Base-by-base conservation (phyloP, 2,329 filamentous ascomycete genomes). In the Calonectria hawksworthii region DNA sequence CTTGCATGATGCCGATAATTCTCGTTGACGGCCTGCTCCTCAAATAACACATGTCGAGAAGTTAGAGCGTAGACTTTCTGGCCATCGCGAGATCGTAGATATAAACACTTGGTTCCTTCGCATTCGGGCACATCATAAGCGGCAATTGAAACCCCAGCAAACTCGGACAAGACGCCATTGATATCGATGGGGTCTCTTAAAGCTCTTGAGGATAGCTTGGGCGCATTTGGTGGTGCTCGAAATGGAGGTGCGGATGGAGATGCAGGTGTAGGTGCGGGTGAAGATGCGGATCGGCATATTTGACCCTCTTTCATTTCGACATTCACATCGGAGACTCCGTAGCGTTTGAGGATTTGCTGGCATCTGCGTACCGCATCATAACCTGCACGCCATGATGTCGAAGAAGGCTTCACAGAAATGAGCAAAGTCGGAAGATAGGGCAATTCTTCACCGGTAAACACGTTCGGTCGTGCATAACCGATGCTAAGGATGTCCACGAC, bases 41-140 rank as follows among this genome's bases (percentile, higher is more conserved):
- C 21, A 41, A 76, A 67, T 13, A 63, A 30, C 38, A 76, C 65
- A 69, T 76, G 74, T 16, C 74, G 54, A 38, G 71, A 74, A 3
- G 71, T 76, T 26, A 76, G 18, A 6, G 64, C 64, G 1, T 74
- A 10, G 1, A 74, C 23, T 6, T 44, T 63, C 1, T 34, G 51
- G 8, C 28, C 28, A 14, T 67, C 52, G n/a, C 61, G 47, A 8
- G 21, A 23, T 5, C 68, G 71, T n/a, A 76, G 52, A 51, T 74
- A 73, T 18, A 74, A 50, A 9, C 70, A 61, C 52, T 73, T 75
- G 16, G 70, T 75, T 14, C 70, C 73, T n/a, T 64, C 51, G 21
- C 34, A 21, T 16, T 2, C 23, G 9, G 52, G 66, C 10, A 21
- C 7, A 3, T 70, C 41, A 3, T 18, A 70, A 10, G 59, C 10